Conservation (phyloP, 2,329 filamentous ascomycete species). For the Fusarium veterinarium region DNA sequence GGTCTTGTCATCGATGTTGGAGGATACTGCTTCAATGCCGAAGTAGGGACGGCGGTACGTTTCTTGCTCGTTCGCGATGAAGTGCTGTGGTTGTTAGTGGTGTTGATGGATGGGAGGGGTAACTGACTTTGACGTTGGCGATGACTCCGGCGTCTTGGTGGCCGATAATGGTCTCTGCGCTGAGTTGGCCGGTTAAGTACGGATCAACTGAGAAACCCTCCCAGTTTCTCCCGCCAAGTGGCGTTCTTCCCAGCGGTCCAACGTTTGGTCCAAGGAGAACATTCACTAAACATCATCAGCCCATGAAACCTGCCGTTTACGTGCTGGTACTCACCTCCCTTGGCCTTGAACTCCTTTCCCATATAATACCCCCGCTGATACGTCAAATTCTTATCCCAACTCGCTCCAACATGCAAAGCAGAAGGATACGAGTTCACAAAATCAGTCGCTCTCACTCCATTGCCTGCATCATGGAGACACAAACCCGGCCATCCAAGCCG, state of each 20-base stretch:
- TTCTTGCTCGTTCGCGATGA: constrained; percentile 72
- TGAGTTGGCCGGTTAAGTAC: constrained; percentile 75
- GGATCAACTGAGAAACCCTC: constrained; percentile 80
- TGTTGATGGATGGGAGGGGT: rapidly evolving
- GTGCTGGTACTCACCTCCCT: constrained; percentile 61
- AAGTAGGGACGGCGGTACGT: constrained; percentile 56
- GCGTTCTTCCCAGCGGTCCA: constrained; percentile 77
- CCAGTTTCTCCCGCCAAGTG: constrained; percentile 79
- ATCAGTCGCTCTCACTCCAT: constrained; percentile 61
- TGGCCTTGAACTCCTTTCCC: constrained; percentile 67
- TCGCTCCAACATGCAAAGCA: constrained; percentile 60
- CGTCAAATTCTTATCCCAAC: constrained; percentile 66
- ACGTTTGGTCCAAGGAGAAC: constrained; percentile 77
- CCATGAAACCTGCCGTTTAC: rapidly evolving
- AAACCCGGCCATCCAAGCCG: constrained; percentile 59
- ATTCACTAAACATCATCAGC: constrained; percentile 60
- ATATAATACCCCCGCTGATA: constrained; percentile 63
- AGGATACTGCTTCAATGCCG: constrained; percentile 63
- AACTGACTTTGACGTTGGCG: constrained; percentile 72
- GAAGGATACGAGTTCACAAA: constrained; percentile 62
- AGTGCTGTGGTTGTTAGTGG: constrained; percentile 54
- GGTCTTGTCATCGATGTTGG: constrained; percentile 73
- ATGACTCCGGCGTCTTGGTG: constrained; percentile 84
- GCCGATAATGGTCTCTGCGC: constrained; percentile 77
- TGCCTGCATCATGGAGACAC: constrained; percentile 62